Base-by-base conservation (phyloP, 169 alveolate species). In the Plasmodium gallinaceum region DNA sequence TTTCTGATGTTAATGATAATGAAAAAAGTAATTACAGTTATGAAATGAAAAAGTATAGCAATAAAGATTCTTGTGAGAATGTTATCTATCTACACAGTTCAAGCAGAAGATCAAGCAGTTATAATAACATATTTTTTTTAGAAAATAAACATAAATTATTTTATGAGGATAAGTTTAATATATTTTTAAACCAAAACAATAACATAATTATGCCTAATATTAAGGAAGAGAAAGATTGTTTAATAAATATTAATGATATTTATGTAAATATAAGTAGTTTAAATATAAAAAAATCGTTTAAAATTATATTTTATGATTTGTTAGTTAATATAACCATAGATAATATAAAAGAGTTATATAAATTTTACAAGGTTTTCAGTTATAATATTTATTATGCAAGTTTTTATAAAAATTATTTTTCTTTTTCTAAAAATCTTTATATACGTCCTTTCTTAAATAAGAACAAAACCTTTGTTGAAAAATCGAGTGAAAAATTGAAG, bases 141-240 rank as follows among this genome's bases (percentile, higher is more conserved):
- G 45, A 5, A 42, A n/a, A 78, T 78, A 78, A 78, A 65, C 24
- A 48, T 51, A 78, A 51, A 65, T 12, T 78, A 32, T 18, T 45
- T 10, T 78, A 78, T 69, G 51, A 78, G 64, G 89, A 78, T 46
- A 78, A 66, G 24, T 78, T 26, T 78, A 78, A 78, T 52, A 78
- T 78, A 64, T 78, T 78, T 46, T 37, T 78, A n/a, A 78, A 78
- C 39, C 57, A 37, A 10, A 78, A 78, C 57, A 78, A 78, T 66
- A 78, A 62, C 37, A 78, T 78, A 64, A 64, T 78, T 65, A 78
- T 65, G 76, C 89, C 89, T 18, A 78, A 78, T 57, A 78, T 78
- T 62, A 78, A 65, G 68, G 89, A 78, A 6, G 89, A 78, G 32
- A 64, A 78, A 14, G 78, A 78, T 18, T 78, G 89, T 66, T 43